Evolutionary conservation across 2,329 filamentous ascomycete genomes (phyloP).

Genomic region (Claviceps humidiphila): DNA sequence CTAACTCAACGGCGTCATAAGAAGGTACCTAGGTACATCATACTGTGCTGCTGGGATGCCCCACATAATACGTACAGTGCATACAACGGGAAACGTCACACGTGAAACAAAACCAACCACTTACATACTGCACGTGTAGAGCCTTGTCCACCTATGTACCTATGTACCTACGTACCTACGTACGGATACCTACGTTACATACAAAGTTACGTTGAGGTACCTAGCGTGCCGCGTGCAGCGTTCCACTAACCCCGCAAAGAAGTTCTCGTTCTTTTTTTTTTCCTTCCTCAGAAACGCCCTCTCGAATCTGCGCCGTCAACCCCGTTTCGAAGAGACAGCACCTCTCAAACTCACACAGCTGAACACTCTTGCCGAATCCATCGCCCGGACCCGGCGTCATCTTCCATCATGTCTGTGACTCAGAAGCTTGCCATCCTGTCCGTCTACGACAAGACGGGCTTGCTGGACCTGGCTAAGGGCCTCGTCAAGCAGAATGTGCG

Average conservation of each 20-base stretch:
- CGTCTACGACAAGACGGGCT: slow-evolving; percentile 96
- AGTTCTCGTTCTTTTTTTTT: not conserved
- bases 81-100: too few relatives aligned
- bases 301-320: not conserved
- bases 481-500: slow-evolving; percentile 80
- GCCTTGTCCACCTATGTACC: too few relatives aligned
- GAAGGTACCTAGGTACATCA: too few relatives aligned
- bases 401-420: slow-evolving; percentile 23
- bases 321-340: not conserved
- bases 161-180: too few relatives aligned
- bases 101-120: too few relatives aligned
- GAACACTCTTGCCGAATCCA: not conserved
- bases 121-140: too few relatives aligned
- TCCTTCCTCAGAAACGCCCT: not conserved
- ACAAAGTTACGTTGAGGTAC: too few relatives aligned
- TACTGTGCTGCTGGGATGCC: too few relatives aligned
- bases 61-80: too few relatives aligned
- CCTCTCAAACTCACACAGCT: not conserved
- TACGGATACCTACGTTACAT: too few relatives aligned
- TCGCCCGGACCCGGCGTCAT: slow-evolving; percentile 2
- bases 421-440: slow-evolving; percentile 78
- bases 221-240: too few relatives aligned
- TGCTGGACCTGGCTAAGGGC: slow-evolving; percentile 84
- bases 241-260: not conserved
- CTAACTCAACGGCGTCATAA: too few relatives aligned